phyloP scores from a whole-genome alignment of 164 flowering plant genomes.

The Chloranthus sessilifolius region DNA sequence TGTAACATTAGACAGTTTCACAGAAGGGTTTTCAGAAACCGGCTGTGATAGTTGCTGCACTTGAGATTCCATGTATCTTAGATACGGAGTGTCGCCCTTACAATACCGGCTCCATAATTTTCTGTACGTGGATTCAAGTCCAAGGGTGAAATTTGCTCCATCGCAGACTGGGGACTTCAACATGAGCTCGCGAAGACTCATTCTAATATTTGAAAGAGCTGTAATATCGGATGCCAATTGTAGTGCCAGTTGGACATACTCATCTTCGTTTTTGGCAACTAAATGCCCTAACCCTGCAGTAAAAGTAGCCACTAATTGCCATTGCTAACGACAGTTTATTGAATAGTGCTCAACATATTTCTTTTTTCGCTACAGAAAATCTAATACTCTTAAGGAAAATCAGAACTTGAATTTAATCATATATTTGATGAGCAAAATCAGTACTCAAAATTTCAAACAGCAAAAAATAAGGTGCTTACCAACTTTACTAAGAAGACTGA shows the following conservation, averaged over 20 bases:
- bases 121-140: conserved; percentile 66
- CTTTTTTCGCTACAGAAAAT: too few relatives aligned
- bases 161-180: conserved; percentile 82
- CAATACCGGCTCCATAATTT: conserved; percentile 81
- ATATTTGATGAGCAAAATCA: too few relatives aligned
- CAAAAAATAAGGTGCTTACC: conserved; percentile 45
- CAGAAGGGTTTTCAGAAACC: conserved; percentile 25
- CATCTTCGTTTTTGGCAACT: conserved; percentile 83
- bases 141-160: conserved; percentile 55
- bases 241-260: conserved; percentile 70
- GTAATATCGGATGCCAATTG: conserved; percentile 68
- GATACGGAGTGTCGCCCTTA: conserved; percentile 76
- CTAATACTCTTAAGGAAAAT: too few relatives aligned
- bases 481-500: conserved; percentile 76
- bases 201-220: conserved; percentile 68
- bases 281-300: conserved; percentile 64
- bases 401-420: too few relatives aligned
- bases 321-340: too few relatives aligned
- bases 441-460: too few relatives aligned
- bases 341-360: too few relatives aligned
- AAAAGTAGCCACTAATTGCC: too few relatives aligned
- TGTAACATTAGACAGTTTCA: conserved; percentile 22
- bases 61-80: conserved; percentile 39
- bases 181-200: conserved; percentile 80
- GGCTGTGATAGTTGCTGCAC: conserved; percentile 22